Evolutionary conservation across 192 early-diverging fungal species (phyloP).

Genomic region (Geranomyces michiganensis): DNA sequence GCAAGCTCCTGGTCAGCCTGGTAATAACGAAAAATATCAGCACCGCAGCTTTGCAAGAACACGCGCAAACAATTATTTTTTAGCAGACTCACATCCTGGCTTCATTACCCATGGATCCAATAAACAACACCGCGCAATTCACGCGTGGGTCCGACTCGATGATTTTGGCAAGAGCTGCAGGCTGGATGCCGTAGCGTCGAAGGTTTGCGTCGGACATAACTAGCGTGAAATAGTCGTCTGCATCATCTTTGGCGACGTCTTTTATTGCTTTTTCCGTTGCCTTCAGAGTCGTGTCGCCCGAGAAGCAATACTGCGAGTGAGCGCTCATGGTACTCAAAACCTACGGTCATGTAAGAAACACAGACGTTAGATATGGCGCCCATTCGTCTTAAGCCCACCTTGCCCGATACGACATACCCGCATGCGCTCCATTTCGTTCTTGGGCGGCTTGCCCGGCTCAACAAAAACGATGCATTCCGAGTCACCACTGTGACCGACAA

Average conservation of each 20-base stretch:
- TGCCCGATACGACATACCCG: too few relatives aligned
- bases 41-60: too few relatives aligned
- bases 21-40: background rate
- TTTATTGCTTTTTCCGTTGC: slow-evolving; percentile 68
- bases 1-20: slow-evolving; percentile 39
- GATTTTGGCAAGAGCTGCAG: slow-evolving; percentile 64
- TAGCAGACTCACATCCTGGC: slow-evolving; percentile 46
- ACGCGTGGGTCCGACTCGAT: slow-evolving; percentile 73
- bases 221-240: slow-evolving; percentile 79
- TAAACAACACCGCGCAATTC: slow-evolving; percentile 76
- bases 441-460: slow-evolving; percentile 68
- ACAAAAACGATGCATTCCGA: slow-evolving; percentile 75
- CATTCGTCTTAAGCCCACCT: too few relatives aligned
- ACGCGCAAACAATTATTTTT: too few relatives aligned
- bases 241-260: slow-evolving; percentile 70
- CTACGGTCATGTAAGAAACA: too few relatives aligned
- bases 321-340: slow-evolving; percentile 73
- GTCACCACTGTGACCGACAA: slow-evolving; percentile 78
- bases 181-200: slow-evolving; percentile 76
- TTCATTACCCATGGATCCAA: slow-evolving; percentile 77
- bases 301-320: slow-evolving; percentile 80
- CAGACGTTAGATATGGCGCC: background rate
- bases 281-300: slow-evolving; percentile 76
- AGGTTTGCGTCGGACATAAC: slow-evolving; percentile 83
- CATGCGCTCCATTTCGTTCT: slow-evolving; percentile 76